phyloP scores from a whole-genome alignment of 2,329 filamentous ascomycete genomes.

The Dactylellina cionopaga region DNA sequence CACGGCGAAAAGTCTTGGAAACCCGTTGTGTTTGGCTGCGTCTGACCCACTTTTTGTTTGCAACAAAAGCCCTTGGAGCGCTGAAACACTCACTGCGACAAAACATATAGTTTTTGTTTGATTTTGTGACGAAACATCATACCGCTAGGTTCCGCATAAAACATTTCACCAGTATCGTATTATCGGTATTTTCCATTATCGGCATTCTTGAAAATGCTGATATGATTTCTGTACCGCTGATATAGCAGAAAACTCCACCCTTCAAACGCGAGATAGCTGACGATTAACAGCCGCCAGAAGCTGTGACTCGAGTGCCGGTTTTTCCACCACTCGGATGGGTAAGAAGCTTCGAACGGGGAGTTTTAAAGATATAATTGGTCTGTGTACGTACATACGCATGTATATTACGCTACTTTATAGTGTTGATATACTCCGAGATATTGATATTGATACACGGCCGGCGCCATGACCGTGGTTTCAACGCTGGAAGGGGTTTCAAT shows the following conservation, averaged over 20 bases:
- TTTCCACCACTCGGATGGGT: not conserved
- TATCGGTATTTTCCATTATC: too few relatives aligned
- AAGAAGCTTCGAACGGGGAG: too few relatives aligned
- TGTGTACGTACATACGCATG: not conserved
- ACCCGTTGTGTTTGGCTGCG: slow-evolving; percentile 29
- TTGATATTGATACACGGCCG: slow-evolving; percentile 38
- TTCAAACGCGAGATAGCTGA: not conserved
- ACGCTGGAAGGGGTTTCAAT: slow-evolving; percentile 23
- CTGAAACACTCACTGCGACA: slow-evolving; percentile 32
- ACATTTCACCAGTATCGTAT: too few relatives aligned
- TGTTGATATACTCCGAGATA: not conserved
- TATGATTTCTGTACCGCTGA: not conserved
- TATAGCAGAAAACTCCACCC: not conserved
- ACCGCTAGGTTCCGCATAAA: not conserved
- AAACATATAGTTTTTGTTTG: not conserved
- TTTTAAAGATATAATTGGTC: not conserved
- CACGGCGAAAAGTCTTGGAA: slow-evolving; percentile 11
- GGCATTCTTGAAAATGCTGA: too few relatives aligned
- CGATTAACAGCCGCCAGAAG: not conserved
- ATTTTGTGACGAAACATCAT: not conserved
- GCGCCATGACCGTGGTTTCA: slow-evolving; percentile 17
- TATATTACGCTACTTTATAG: not conserved
- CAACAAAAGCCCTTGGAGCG: too few relatives aligned
- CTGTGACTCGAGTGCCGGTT: not conserved
- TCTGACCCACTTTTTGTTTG: slow-evolving; percentile 49